A percentile compares a stretch with the other conserved stretches of the same genome.
phyloP scores from a whole-genome alignment of 495 filamentous ascomycete genomes.

The Aspergillus campestris region DNA sequence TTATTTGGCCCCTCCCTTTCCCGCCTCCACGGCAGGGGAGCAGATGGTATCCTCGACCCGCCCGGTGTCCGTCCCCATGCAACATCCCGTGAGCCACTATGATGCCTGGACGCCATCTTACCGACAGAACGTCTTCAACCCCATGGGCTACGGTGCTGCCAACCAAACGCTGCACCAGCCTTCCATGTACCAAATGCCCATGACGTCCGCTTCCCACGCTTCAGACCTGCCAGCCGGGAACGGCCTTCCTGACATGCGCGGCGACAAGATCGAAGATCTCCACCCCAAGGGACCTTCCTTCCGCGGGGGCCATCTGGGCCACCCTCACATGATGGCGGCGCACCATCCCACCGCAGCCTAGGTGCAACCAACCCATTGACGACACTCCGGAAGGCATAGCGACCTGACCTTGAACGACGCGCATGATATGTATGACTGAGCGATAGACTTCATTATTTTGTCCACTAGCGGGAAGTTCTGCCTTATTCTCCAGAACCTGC shows the following conservation, averaged over 20 bases:
- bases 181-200: slow-evolving; percentile 28
- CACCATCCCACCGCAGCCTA: slow-evolving; percentile 5
- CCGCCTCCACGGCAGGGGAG: slow-evolving; percentile 12
- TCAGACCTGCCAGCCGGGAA: slow-evolving; percentile 20
- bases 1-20: slow-evolving; percentile 23
- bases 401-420: slow-evolving; percentile 6
- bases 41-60: slow-evolving; percentile 10
- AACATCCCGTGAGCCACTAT: slow-evolving; percentile 16
- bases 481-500: background rate
- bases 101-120: slow-evolving; percentile 32
- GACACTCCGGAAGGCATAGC: background rate
- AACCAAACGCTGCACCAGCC: slow-evolving; percentile 20
- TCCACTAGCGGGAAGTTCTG: background rate
- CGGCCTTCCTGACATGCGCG: slow-evolving; percentile 10
- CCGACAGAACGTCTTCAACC: slow-evolving; percentile 32
- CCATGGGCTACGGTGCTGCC: slow-evolving; percentile 25
- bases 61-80: slow-evolving; percentile 18
- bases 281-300: slow-evolving; percentile 17
- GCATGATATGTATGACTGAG: slow-evolving; percentile 10
- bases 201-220: slow-evolving; percentile 19
- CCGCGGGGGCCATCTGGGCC: slow-evolving; percentile 27
- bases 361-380: background rate
- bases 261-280: slow-evolving; percentile 14
- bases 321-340: slow-evolving; percentile 20
- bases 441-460: slow-evolving; percentile 1